Percentiles rank a stretch among this genome's conserved stretches.
Evolutionary conservation across 768 basidiomycete genomes (phyloP).

Genomic region (Calocybe indica): DNA sequence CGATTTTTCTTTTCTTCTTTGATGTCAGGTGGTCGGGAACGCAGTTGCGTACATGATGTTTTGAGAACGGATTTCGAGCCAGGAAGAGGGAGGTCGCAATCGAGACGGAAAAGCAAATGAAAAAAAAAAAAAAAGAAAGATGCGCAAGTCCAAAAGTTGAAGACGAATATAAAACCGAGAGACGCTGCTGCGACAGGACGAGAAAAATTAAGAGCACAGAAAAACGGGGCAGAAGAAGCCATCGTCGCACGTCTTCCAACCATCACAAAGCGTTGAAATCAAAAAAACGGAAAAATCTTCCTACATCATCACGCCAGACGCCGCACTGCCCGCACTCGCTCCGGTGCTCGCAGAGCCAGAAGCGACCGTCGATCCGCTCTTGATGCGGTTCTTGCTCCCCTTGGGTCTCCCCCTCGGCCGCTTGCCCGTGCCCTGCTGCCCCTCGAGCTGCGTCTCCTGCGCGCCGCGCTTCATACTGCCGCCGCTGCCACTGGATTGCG

Average conservation of each 20-base stretch:
- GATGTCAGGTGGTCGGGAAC: not conserved
- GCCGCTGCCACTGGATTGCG: slow-evolving; percentile 11
- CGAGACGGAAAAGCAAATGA: too few species aligned
- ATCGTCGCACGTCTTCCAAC: too few species aligned
- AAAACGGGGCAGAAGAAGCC: too few species aligned
- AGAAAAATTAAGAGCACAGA: too few species aligned
- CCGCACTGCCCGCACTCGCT: not conserved
- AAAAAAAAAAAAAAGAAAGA: too few species aligned
- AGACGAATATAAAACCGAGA: too few species aligned
- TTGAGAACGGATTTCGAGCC: not conserved
- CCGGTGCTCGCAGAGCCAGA: not conserved
- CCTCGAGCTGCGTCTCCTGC: slow-evolving; percentile 14
- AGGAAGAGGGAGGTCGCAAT: not conserved
- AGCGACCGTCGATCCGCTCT: slow-evolving; percentile 6
- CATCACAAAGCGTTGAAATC: not conserved
- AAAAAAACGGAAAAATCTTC: not conserved
- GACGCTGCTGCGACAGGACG: too few species aligned
- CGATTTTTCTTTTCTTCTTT: not conserved
- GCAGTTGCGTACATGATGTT: not conserved
- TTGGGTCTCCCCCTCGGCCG: slow-evolving; percentile 63
- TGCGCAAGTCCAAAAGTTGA: too few species aligned
- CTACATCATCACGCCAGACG: slow-evolving; percentile 4
- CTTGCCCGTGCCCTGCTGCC: slow-evolving; percentile 28
- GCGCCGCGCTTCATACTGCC: slow-evolving; percentile 22
- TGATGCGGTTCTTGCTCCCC: slow-evolving; percentile 56